Conservation (phyloP, 1,284 basidiomycete genomes). For the Ustanciosporium gigantosporum region DNA sequence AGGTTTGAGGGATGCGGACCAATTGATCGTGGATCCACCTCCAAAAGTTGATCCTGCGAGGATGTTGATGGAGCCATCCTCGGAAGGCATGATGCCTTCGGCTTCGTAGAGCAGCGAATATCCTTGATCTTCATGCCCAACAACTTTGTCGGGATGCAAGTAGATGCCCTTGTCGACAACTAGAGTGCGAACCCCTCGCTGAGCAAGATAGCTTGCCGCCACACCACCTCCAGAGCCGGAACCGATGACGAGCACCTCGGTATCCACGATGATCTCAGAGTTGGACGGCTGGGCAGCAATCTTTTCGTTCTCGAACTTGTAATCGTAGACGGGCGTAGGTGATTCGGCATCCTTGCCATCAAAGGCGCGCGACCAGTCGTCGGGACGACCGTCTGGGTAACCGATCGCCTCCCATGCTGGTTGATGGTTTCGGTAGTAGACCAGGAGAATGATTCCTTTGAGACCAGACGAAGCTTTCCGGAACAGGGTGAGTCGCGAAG, state of each 20-base stretch:
- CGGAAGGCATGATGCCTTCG: constrained; percentile 61
- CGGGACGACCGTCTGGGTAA: constrained; percentile 47
- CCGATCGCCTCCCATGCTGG: constrained; percentile 56
- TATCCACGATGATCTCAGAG: constrained; percentile 47
- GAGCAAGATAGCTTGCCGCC: constrained; percentile 57
- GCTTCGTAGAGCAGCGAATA: constrained; percentile 62
- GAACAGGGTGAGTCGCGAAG: constrained; percentile 45
- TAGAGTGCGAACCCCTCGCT: constrained; percentile 61
- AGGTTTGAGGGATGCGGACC: constrained; percentile 63
- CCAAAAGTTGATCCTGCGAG: constrained; percentile 63
- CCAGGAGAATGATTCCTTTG: constrained; percentile 45
- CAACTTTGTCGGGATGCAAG: constrained; percentile 58
- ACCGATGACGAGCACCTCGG: constrained; percentile 62
- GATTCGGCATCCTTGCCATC: constrained; percentile 14
- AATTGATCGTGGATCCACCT: constrained; percentile 65
- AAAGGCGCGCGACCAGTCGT: constrained; percentile 44
- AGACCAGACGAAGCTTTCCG: constrained; percentile 54
- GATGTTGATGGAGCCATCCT: constrained; percentile 61
- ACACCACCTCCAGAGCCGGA: constrained; percentile 64
- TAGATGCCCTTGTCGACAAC: constrained; percentile 64
- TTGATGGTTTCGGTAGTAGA: constrained; percentile 52
- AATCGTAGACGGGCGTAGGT: constrained; percentile 36
- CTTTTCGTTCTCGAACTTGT: constrained; percentile 56
- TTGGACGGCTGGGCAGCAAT: constrained; percentile 37
- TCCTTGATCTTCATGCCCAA: constrained; percentile 59